Base-by-base conservation (phyloP, 805 yeast genomes). In the Candida nonsorbophila region DNA sequence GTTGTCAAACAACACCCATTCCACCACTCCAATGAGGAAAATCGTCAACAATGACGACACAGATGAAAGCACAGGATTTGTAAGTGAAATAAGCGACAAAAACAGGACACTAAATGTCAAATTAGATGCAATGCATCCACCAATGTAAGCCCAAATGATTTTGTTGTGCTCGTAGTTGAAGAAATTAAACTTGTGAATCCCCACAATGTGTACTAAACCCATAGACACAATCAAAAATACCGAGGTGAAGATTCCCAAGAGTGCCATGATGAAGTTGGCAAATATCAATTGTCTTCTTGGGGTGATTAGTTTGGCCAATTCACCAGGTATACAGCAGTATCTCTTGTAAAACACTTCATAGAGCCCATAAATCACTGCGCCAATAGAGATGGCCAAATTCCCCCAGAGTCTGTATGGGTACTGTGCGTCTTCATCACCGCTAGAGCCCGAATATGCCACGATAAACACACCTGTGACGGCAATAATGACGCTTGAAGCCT, bases 311-410 rank as follows among this genome's bases (percentile, higher is more conserved):
- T 49, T 57, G 12, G 65, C 33, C 32, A 61, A 54, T 34, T 73
- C 74, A 2, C 67, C 59, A 0, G 94, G 88, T 7, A 90, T 84
- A 51, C 95, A 84, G 9, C 79, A 69, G 38, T 69, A 62, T 41
- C 74, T 74, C 58, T 86, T 86, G 64, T 86, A 85, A 14, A 84
- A 57, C 4, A 85, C 94, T 49, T 85, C 95, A 50, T 85, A 85
- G 30, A 81, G 69, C 3, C 94, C 94, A 44, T 84, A 84, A 33
- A 83, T 47, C 1, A 84, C 59, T 0, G 94, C 87, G 12, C 95
- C 95, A 6, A 69, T 42, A 1, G 78, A 70, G 22, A 85, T 85
- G 20, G 84, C 65, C 17, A 78, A 27, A 44, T 86, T 84, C 7
- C 95, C 95, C 44, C 69, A 50, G 11, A 77, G 53, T 36, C 90